Conservation (phyloP, 169 alveolate species). For the Babesia gibsoni region DNA sequence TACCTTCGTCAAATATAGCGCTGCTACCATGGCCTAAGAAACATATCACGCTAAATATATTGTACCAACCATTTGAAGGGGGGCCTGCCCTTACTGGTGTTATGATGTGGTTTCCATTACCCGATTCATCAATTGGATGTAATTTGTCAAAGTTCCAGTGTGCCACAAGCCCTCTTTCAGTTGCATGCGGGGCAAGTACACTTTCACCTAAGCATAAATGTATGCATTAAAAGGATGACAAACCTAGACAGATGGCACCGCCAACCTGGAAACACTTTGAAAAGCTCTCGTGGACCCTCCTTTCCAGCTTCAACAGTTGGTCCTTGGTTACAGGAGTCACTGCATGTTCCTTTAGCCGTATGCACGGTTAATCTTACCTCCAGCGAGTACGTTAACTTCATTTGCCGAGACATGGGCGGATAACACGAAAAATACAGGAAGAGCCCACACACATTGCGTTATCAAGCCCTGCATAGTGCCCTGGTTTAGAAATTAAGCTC, state of each 20-base stretch:
- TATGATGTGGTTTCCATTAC: conserved; percentile 57
- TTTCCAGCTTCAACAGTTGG: conserved; percentile 18
- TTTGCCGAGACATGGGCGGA: neutral
- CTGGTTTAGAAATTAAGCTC: neutral
- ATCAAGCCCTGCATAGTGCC: neutral
- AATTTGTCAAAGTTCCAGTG: conserved; percentile 58
- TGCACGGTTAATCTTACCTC: conserved; percentile 2
- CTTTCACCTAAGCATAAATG: conserved; percentile 17
- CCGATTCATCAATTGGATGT: conserved; percentile 58
- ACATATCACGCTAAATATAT: neutral
- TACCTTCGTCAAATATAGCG: conserved; percentile 31
- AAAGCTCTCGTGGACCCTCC: conserved; percentile 14
- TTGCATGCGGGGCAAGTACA: conserved; percentile 5
- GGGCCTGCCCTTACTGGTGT: conserved; percentile 51
- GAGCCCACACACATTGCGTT: neutral
- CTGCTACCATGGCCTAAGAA: conserved; percentile 60
- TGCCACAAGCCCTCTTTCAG: conserved; percentile 50
- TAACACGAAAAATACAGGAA: neutral
- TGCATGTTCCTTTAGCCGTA: neutral
- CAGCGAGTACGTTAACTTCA: neutral
- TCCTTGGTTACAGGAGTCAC: neutral
- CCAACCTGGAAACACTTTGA: conserved; percentile 36
- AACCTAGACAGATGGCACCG: conserved; percentile 51
- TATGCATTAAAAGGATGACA: neutral
- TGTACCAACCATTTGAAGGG: conserved; percentile 51